These are phyloP conservation scores for Umbelopsis sp. DNA, from an alignment of 192 early-diverging fungal species.

Conservation along the genomic window DNA sequence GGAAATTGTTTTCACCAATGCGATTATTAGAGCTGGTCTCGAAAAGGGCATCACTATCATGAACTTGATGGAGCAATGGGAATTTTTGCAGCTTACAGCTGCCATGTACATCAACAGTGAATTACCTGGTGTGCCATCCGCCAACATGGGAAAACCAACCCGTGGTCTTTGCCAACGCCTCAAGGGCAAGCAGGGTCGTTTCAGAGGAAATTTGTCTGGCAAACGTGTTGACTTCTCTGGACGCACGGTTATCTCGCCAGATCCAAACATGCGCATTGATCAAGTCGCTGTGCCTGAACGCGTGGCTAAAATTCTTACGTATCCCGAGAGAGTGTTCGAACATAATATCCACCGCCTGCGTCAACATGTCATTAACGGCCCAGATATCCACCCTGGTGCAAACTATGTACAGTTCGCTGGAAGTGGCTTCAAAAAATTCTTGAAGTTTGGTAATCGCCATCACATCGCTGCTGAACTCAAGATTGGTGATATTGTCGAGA, in stretches of 20 bases:
- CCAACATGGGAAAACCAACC: slow-evolving; percentile 62
- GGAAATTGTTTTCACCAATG: slow-evolving; percentile 92
- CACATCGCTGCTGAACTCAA: slow-evolving; percentile 71
- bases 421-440: slow-evolving; percentile 56
- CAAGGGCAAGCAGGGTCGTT: slow-evolving; percentile 98
- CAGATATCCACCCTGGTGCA: slow-evolving; percentile 91
- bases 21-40: slow-evolving; percentile 67
- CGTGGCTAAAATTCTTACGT: slow-evolving; percentile 91
- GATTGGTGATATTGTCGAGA: slow-evolving; percentile 91
- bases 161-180: slow-evolving; percentile 93
- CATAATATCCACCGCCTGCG: slow-evolving; percentile 86
- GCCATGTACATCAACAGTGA: slow-evolving; percentile 98
- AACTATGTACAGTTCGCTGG: slow-evolving; percentile 72
- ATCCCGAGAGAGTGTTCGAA: slow-evolving; percentile 90
- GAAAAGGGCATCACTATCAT: slow-evolving; percentile 64
- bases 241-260: slow-evolving; percentile 98
- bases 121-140: slow-evolving; percentile 83
- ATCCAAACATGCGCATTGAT: slow-evolving; percentile 98
- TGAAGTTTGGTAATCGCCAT: slow-evolving; percentile 73
- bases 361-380: slow-evolving; percentile 79
- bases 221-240: slow-evolving; percentile 99
- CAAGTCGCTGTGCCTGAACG: slow-evolving; percentile 91
- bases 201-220: slow-evolving; percentile 97
- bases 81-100: slow-evolving; percentile 88
- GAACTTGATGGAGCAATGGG: slow-evolving; percentile 93